phyloP scores from a whole-genome alignment of 2,329 filamentous ascomycete genomes.

The Aaosphaeria arxii region DNA sequence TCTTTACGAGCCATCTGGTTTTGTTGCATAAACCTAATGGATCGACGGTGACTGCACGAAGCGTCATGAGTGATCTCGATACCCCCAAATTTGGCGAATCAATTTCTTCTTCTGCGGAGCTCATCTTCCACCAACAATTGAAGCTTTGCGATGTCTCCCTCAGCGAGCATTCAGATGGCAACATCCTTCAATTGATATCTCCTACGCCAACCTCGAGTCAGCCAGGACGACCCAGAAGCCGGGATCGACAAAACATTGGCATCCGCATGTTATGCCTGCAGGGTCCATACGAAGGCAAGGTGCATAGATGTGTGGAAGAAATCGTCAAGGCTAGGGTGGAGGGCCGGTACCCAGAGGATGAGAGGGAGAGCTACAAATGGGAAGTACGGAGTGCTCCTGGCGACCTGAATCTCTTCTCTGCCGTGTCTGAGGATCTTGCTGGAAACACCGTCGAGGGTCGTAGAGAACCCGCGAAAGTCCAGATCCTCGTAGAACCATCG shows the following conservation, averaged over 20 bases:
- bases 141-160: conserved; percentile 68
- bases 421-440: conserved; percentile 69
- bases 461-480: conserved; percentile 65
- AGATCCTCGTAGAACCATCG: conserved; percentile 70
- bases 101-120: conserved; percentile 48
- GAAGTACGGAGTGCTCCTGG: conserved; percentile 66
- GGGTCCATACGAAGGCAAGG: conserved; percentile 75
- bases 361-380: conserved; percentile 79
- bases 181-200: conserved; percentile 66
- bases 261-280: conserved; percentile 61
- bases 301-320: conserved; percentile 76
- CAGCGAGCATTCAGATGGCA: conserved; percentile 62
- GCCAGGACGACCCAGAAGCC: conserved; percentile 28
- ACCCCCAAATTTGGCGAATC: conserved; percentile 57
- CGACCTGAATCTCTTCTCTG: conserved; percentile 57
- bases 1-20: conserved; percentile 81
- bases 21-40: conserved; percentile 69
- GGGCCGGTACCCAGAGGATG: conserved; percentile 76
- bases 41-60: conserved; percentile 66
- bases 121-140: conserved; percentile 73
- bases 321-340: conserved; percentile 83
- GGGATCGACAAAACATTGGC: conserved; percentile 26
- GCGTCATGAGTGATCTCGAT: conserved; percentile 80
- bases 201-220: conserved; percentile 33
- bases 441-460: conserved; percentile 62